Percentiles rank a stretch among this genome's conserved stretches.
Evolutionary conservation across 1,139 yeast genomes (phyloP).

Genomic region (Wickerhamomyces sp.): DNA sequence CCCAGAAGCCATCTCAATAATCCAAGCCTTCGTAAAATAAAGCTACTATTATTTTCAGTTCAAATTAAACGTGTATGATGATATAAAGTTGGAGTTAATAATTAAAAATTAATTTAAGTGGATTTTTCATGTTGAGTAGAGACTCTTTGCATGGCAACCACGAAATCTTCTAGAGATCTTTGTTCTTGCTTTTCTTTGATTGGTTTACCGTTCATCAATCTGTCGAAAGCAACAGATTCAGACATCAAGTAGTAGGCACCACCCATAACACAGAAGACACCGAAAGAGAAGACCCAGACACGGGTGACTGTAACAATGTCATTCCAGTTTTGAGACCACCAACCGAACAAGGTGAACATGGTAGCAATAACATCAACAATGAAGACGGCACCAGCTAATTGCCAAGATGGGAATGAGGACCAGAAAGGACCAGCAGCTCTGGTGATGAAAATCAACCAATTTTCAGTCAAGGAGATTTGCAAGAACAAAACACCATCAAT

Average conservation of each 20-base stretch:
- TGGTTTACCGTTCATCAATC: slow-evolving; percentile 89
- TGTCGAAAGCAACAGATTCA: slow-evolving; percentile 81
- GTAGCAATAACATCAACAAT: slow-evolving; percentile 86
- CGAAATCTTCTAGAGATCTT: slow-evolving; percentile 91
- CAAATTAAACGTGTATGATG: too few species aligned
- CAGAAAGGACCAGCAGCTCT: slow-evolving; percentile 97
- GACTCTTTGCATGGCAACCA: slow-evolving; percentile 96
- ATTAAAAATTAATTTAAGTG: slow-evolving; percentile 28
- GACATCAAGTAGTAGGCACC: slow-evolving; percentile 96
- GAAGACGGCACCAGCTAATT: slow-evolving; percentile 88
- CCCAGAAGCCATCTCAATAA: too few species aligned
- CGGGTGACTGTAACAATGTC: slow-evolving; percentile 92
- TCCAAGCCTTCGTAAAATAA: too few species aligned
- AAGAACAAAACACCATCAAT: slow-evolving; percentile 88
- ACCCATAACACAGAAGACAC: slow-evolving; percentile 94
- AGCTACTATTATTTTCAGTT: too few species aligned
- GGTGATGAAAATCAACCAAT: slow-evolving; percentile 93
- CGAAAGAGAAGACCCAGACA: slow-evolving; percentile 92
- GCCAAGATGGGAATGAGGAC: slow-evolving; percentile 92
- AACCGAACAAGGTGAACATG: slow-evolving; percentile 88
- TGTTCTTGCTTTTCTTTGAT: slow-evolving; percentile 51
- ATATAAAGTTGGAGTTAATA: too few species aligned
- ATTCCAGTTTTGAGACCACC: slow-evolving; percentile 98
- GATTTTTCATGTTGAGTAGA: slow-evolving; percentile 92
- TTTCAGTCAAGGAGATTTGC: slow-evolving; percentile 89